Evolutionary conservation across 768 basidiomycete species (phyloP), one percentile per base, ranked within the genome.

Genomic region (Cantharellus anzutake): DNA sequence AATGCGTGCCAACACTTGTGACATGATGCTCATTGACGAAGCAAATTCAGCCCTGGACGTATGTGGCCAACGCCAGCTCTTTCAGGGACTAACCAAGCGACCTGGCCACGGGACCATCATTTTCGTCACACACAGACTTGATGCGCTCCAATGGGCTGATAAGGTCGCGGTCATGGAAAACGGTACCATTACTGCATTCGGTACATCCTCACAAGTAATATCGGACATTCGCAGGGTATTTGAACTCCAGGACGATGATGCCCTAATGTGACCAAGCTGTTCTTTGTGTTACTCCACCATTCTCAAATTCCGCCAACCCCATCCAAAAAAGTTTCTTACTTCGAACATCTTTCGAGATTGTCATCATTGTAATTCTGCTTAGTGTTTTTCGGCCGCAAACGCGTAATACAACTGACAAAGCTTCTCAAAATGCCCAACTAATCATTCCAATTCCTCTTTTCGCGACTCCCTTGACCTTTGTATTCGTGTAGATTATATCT

Each of bases 1-100:
- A 66, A 87, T 91, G 84, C 75, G 88, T 61, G 83, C 85, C n/a
- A 55, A 77, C 74, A 65, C 80, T 78, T 66, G 84, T 80, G 86
- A 91, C 70, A 71, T 92, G 11, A 73, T 92, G 40, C 70, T 92
- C 48, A 84, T 92, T 66, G 90, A 93, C 68, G 86, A 90, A 72
- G 86, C 87, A 4, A 62, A 62, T 7, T 57, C 60, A 5, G 51
- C 63, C n/a, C 61, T 63, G 20, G 62, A 63, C 51, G 42, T 52
- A 11, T 41, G 52, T 5, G 87, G 86, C 0, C 86, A 90, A 65
- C 84, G 80, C 65, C 78, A 80, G 62, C 80, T 88, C 61, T 86
- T 86, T 63, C 80, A 88, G 59, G 83, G 83, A 42, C 80, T 89
- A 50, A 78, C 81, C 74, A 79, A 41, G 73, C 60, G 29, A 64